Percentiles rank a stretch among this genome's conserved stretches.
Evolutionary conservation across 176 grass and related monocot species (phyloP).

Genomic region (barley (Hordeum vulgare)): MorexV3_pseudomolecules_assembly NC_058521.1:345126224-345126723

Average conservation of each 20-base stretch:
- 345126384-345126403: conserved; percentile 41
- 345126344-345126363: conserved; percentile 55
- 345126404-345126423: conserved; percentile 25
- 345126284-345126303: conserved; percentile 91
- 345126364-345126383: conserved; percentile 80
- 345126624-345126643: conserved; percentile 33
- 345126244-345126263: conserved; percentile 82
- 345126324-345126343: conserved; percentile 73
- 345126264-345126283: conserved; percentile 56
- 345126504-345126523: conserved; percentile 37
- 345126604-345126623: conserved; percentile 54
- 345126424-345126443: conserved; percentile 38
- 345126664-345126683: neutral
- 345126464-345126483: conserved; percentile 31
- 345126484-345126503: conserved; percentile 38
- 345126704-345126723: conserved; percentile 44
- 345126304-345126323: conserved; percentile 79
- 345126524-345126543: conserved; percentile 41
- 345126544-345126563: conserved; percentile 54
- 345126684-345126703: conserved; percentile 41
- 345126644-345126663: conserved; percentile 11
- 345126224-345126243: conserved; percentile 66
- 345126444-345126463: conserved; percentile 7
- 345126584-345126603: conserved; percentile 39
- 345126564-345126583: conserved; percentile 30